phyloP scores from a whole-genome alignment of 306 rosid species.

The Geum urbanum region DNA sequence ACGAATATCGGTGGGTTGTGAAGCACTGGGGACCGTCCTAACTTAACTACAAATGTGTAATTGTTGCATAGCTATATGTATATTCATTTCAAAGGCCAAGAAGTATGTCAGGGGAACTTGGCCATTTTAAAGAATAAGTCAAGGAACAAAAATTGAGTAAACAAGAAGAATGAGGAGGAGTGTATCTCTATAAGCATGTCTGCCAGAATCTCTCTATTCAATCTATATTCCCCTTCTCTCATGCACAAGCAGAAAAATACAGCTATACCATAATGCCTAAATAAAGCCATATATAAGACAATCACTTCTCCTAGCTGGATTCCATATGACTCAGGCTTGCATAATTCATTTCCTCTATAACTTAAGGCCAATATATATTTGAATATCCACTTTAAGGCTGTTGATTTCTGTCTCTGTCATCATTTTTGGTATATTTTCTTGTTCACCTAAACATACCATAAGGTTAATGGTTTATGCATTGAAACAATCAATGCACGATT shows the following conservation, averaged over 20 bases:
- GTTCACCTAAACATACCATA: neutral
- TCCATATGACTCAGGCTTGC: neutral
- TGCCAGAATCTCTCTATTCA: too few relatives aligned
- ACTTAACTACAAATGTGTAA: neutral
- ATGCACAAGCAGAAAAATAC: conserved; percentile 6
- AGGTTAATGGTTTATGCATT: neutral
- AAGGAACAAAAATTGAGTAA: too few relatives aligned
- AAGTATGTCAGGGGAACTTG: too few relatives aligned
- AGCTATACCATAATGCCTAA: neutral
- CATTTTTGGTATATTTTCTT: neutral
- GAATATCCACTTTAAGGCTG: too few relatives aligned
- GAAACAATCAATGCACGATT: neutral
- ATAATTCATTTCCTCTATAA: neutral
- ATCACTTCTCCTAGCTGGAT: neutral
- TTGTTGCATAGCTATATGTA: neutral
- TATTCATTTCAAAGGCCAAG: neutral
- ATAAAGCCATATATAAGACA: neutral
- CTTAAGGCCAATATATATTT: neutral
- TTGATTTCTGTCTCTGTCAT: accelerated
- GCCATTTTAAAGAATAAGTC: too few relatives aligned
- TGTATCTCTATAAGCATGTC: too few relatives aligned
- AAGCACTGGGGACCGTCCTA: neutral
- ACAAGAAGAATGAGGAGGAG: too few relatives aligned
- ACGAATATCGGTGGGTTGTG: neutral
- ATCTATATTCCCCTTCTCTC: conserved; percentile 5